Base-by-base conservation (phyloP, 225 moss, liverwort and hornwort genomes). In the Sphagnum tenellum region DNA sequence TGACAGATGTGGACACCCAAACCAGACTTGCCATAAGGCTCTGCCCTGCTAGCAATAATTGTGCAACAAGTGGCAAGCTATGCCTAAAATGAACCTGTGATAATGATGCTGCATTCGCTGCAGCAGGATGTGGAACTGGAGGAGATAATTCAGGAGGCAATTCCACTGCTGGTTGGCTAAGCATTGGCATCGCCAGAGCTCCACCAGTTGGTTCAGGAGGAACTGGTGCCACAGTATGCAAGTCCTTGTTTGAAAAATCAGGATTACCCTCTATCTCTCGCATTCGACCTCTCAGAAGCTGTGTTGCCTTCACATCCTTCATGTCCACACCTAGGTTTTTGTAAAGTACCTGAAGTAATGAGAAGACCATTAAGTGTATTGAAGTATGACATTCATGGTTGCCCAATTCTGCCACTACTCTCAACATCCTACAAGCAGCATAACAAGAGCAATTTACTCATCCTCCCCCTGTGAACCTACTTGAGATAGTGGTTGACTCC, bases 241-340 rank as follows among this genome's bases (percentile, higher is more conserved):
- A 83, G 65, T 94, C 90, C 57, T 89, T 94, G 50, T 85, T 94
- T 3, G 90, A 94, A 68, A 96, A 96, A 75, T 96, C 95, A 74
- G 92, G 88, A 72, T 92, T 96, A n/a, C 86, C 88, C 66, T 96
- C 92, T 29, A 87, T 73, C 52, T 92, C 89, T 68, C 89, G 88
- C 48, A 80, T 79, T 70, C 89, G 76, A 46, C 88, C 89, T 74
- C 82, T 89, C 13, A 96, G 85, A 63, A 92, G 95, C 71, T 92
- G 86, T 54, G 92, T 85, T 56, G 89, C 86, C 64, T 86, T 96
- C 55, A 88, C 76, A 67, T 88, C 92, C 76, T 92, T 92, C 89
- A 89, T 82, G 62, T 96, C 95, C 59, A 96, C 95, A 4, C 79
- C 79, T 53, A 98, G 66, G 74, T 92, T 98, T 76, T 98, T 93